Base-by-base conservation (phyloP, 306 rosid genomes). In the Boehmeria nivea region DNA sequence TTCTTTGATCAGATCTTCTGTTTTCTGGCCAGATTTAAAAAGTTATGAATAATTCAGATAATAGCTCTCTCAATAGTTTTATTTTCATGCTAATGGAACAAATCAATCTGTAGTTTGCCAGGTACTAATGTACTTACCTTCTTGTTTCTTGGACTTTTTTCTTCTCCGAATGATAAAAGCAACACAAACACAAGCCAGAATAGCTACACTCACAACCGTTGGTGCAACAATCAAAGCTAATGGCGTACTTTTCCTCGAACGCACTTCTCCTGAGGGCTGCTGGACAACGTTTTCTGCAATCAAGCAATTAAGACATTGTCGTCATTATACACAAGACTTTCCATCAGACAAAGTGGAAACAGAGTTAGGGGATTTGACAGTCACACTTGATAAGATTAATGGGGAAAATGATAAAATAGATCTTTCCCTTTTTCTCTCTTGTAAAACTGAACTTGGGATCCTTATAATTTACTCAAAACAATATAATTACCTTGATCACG, bases 401-500 rank as follows among this genome's bases (percentile, higher is more conserved):
- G n/a, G 36, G 6, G n/a, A 14, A 3, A 3, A 40, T 40, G 45
- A 14, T 40, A 12, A 12, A 40, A 40, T 12, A 5, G n/a, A 40
- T 8, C 45, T 12, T 0, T n/a, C 3, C 17, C 12, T 14, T 5
- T 40, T 5, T 43, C 26, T 18, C 22, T 40, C 2, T 23, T 17
- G 26, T 28, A 27, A 46, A n/a, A 19, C 44, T 47, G 27, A 31
- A 28, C 20, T 9, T n/a, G 1, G 8, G 21, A 0, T 15, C 0
- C 1, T 26, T 5, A 15, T 6, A 25, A 31, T 14, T n/a, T 27
- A 9, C 24, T 4, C 8, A 42, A n/a, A 4, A 25, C 3, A 12
- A 20, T 7, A 37, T 49, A 12, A 50, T 78, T 67, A 81, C 88
- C 88, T 48, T 12, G 33, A 52, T 56, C 68, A 24, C 79, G 22